A percentile compares a stretch with the other conserved stretches of the same genome.
phyloP scores from a whole-genome alignment of 1,284 basidiomycete species.

The Tremellales sp. region DNA sequence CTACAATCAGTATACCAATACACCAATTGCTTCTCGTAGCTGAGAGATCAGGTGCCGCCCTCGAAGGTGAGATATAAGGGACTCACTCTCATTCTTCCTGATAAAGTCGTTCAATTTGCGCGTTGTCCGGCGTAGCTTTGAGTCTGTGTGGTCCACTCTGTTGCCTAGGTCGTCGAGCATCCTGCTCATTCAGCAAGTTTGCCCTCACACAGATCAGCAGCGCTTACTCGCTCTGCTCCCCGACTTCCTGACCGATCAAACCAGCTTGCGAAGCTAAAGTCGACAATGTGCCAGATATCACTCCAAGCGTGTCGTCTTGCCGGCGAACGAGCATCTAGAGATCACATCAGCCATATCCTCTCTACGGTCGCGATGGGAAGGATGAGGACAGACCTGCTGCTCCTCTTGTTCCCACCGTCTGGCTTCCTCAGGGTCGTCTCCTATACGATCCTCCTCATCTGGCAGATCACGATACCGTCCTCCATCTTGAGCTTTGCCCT shows the following conservation, averaged over 20 bases:
- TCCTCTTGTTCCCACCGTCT: slow-evolving; percentile 70
- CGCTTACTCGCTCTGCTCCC: slow-evolving; percentile 77
- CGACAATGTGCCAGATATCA: slow-evolving; percentile 74
- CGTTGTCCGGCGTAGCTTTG: slow-evolving; percentile 66
- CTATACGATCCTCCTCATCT: slow-evolving; percentile 11
- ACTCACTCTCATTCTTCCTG: slow-evolving; percentile 70
- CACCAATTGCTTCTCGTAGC: slow-evolving; percentile 70
- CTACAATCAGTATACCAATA: slow-evolving; percentile 56
- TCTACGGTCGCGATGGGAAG: too few relatives aligned
- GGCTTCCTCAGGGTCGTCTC: slow-evolving; percentile 46
- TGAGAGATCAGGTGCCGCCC: slow-evolving; percentile 35
- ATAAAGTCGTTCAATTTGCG: slow-evolving; percentile 72
- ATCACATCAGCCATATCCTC: background rate
- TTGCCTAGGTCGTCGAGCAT: slow-evolving; percentile 76
- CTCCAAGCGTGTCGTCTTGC: slow-evolving; percentile 79
- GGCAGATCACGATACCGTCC: slow-evolving; percentile 27
- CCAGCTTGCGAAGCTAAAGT: slow-evolving; percentile 82
- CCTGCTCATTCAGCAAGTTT: slow-evolving; percentile 48
- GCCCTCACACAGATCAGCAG: background rate
- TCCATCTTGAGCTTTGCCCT: slow-evolving; percentile 10
- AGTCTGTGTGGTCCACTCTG: slow-evolving; percentile 68
- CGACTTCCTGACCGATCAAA: slow-evolving; percentile 82
- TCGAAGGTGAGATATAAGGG: background rate
- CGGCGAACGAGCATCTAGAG: slow-evolving; percentile 71
- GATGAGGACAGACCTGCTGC: slow-evolving; percentile 62